phyloP scores from a whole-genome alignment of 2,329 filamentous ascomycete genomes.

The Colletotrichum sp. region DNA sequence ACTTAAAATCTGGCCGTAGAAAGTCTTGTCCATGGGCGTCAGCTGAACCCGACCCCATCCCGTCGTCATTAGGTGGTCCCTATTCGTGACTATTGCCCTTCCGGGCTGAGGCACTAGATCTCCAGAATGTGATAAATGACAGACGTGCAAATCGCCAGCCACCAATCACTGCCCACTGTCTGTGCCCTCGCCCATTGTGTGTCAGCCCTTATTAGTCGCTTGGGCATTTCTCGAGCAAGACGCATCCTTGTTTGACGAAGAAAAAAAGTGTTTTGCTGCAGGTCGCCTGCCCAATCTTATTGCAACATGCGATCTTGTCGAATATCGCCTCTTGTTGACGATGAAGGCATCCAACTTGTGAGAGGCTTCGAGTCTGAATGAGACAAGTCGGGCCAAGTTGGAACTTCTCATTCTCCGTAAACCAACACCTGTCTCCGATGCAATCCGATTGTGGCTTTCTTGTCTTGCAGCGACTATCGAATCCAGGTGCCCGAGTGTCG shows the following conservation, averaged over 20 bases:
- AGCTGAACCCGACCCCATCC: not conserved
- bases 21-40: not conserved
- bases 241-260: not conserved
- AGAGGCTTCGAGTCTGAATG: not conserved
- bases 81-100: slow-evolving; percentile 16
- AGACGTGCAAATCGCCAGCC: not conserved
- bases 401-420: not conserved
- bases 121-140: slow-evolving; percentile 11
- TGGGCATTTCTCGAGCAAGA: not conserved
- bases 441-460: slow-evolving; percentile 2
- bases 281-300: not conserved
- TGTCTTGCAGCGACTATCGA: not conserved
- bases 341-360: not conserved
- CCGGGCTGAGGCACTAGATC: slow-evolving; percentile 12
- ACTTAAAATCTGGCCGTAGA: not conserved
- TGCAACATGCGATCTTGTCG: not conserved
- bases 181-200: not conserved
- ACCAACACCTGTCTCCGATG: slow-evolving; percentile 12
- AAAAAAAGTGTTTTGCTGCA: not conserved
- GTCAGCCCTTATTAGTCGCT: not conserved
- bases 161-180: not conserved
- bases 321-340: not conserved
- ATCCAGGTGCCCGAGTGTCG: slow-evolving; percentile 15
- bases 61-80: not conserved
- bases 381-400: slow-evolving; percentile 4